Percentiles rank a stretch among this genome's conserved stretches.
phyloP scores from a whole-genome alignment of 1,284 basidiomycete species.

The Melanopsichium pennsylvanicum region DNA sequence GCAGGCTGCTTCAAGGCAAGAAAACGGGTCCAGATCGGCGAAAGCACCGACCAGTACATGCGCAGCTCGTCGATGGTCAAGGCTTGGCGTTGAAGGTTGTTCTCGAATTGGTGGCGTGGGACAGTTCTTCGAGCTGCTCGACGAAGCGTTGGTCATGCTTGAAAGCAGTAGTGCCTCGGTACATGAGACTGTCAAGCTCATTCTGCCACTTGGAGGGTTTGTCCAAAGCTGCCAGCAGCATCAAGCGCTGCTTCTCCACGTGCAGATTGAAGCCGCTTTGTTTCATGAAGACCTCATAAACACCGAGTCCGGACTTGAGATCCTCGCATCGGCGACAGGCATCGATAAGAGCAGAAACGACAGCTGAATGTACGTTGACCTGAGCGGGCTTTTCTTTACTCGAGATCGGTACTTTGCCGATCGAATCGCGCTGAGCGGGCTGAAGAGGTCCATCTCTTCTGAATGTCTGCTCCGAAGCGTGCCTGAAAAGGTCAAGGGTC shows the following conservation, averaged over 20 bases:
- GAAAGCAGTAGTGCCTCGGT: constrained; percentile 1
- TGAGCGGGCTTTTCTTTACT: background rate
- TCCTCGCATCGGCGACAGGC: constrained; percentile 17
- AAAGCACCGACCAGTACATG: background rate
- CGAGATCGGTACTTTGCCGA: background rate
- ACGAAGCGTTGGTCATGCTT: constrained; percentile 3
- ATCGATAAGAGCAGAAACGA: constrained; percentile 19
- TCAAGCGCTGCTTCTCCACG: constrained; percentile 14
- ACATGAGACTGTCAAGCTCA: constrained; percentile 9
- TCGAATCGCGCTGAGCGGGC: background rate
- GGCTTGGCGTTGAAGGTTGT: background rate
- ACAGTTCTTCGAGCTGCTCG: constrained; percentile 11
- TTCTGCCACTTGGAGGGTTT: constrained; percentile 5
- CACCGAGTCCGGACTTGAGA: constrained; percentile 12
- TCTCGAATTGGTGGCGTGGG: background rate
- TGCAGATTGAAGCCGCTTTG: constrained; percentile 2
- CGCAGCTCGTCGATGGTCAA: constrained; percentile 1
- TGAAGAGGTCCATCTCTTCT: background rate
- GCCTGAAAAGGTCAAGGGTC: constrained; percentile 5
- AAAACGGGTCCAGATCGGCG: too few relatives aligned
- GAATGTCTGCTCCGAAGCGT: constrained; percentile 4
- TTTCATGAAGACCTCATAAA: constrained; percentile 13
- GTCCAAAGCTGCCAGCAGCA: constrained; percentile 21
- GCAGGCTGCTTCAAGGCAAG: too few relatives aligned
- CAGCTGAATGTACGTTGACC: constrained; percentile 10